A percentile compares a stretch with the other conserved stretches of the same genome.
Conservation (phyloP, 768 basidiomycete genomes). For the Termitomyces sp. region DNA sequence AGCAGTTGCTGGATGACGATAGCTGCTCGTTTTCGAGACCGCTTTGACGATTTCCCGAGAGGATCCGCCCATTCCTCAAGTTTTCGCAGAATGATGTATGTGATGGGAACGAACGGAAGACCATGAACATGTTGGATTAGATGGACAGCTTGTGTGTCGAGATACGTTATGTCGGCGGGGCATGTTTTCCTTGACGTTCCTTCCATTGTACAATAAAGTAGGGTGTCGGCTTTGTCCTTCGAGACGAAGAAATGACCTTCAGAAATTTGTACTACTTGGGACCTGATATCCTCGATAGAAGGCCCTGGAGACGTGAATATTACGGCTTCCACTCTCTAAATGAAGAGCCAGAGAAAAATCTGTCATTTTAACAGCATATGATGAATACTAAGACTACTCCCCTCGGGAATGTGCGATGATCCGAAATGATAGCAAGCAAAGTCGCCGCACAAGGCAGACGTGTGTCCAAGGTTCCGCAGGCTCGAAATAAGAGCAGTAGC, state of each 20-base stretch:
- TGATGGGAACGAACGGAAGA: constrained; percentile 6
- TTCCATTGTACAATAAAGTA: not conserved
- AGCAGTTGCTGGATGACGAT: constrained; percentile 1
- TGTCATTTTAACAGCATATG: not conserved
- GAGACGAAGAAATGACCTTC: constrained; percentile 1
- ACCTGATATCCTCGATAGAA: constrained; percentile 1
- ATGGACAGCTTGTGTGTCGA: not conserved
- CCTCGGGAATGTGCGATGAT: not conserved
- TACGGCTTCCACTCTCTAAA: constrained; percentile 4
- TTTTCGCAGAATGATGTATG: constrained; percentile 7
- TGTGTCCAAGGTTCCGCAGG: constrained; percentile 2
- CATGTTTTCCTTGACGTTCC: not conserved
- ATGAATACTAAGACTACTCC: not conserved
- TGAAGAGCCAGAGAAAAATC: not conserved
- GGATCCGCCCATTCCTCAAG: constrained; percentile 4
- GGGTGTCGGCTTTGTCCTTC: not conserved
- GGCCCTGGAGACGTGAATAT: not conserved
- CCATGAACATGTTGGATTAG: constrained; percentile 1
- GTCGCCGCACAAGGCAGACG: constrained; percentile 9
- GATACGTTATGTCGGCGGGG: not conserved
- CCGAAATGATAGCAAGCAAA: constrained; percentile 7
- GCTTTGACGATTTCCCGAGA: no score
- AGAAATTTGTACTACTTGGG: not conserved
- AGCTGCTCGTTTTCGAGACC: not conserved
- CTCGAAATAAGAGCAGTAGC: constrained; percentile 1